A percentile compares a stretch with the other conserved stretches of the same genome.
phyloP scores from a whole-genome alignment of 495 filamentous ascomycete species.

The Daldinia caldariorum region DNA sequence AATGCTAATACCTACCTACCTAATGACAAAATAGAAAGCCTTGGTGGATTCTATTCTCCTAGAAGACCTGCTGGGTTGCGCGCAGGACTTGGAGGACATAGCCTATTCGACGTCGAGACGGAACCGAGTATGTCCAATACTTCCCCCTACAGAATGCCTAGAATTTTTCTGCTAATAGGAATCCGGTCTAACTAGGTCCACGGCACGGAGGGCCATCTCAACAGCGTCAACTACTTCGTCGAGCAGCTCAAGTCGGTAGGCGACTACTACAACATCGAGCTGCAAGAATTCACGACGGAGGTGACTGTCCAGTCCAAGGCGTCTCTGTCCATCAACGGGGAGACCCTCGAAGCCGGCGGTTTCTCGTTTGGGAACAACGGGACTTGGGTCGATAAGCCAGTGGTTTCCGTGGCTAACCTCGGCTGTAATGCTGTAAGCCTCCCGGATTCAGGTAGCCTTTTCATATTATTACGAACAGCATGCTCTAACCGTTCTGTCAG shows the following conservation, averaged over 20 bases:
- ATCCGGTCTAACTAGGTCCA: constrained; percentile 63
- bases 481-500: constrained; percentile 34
- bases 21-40: constrained; percentile 23
- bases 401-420: constrained; percentile 62
- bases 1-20: constrained; percentile 8
- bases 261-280: constrained; percentile 69
- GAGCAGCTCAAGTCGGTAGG: constrained; percentile 54
- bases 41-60: constrained; percentile 38
- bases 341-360: constrained; percentile 34
- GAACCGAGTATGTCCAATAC: constrained; percentile 44
- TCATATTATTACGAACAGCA: no score
- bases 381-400: constrained; percentile 51
- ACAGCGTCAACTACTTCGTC: constrained; percentile 71
- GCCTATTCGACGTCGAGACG: constrained; percentile 46
- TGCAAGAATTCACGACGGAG: constrained; percentile 63
- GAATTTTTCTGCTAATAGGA: no score
- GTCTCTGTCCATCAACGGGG: constrained; percentile 49
- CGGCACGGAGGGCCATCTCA: constrained; percentile 68
- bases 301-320: constrained; percentile 49
- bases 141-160: constrained; percentile 20
- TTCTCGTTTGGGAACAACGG: constrained; percentile 59
- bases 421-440: constrained; percentile 61
- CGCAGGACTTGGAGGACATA: constrained; percentile 57
- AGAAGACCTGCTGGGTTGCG: constrained; percentile 54
- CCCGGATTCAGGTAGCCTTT: neutral